Evolutionary conservation across 345 rosid species (phyloP), one percentile per base, ranked within the genome.

Genomic region (Corchorus capsularis): DNA sequence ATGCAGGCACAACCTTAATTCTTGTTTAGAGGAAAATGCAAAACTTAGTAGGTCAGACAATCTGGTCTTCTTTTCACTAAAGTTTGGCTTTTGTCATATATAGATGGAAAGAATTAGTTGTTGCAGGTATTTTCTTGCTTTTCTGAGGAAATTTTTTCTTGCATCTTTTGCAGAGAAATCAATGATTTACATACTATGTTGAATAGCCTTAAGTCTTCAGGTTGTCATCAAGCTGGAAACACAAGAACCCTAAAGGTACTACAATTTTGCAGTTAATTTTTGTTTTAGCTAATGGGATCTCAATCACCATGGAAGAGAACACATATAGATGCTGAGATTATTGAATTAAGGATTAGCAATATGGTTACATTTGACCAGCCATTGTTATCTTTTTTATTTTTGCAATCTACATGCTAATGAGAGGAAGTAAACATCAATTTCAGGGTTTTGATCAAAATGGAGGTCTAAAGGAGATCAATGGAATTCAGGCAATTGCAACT

Each of bases 1-100:
- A 75, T 90, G 98, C 88, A 88, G 86, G 77, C 20, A n/a, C 74
- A 88, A 85, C 61, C 88, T 93, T 61, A 87, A 74, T 72, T 84
- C 89, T 83, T 95, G 94, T 86, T 75, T 93, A 43, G 91, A 92
- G 80, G 96, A 95, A 69, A 95, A 95, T 83, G 87, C 86, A 75
- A 89, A 87, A 77, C 91, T 95, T 72, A 81, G 81, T 17, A 86
- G 96, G 97, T 93, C 63, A 84, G 91, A 39, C 70, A 69, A 57
- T 86, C 78, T 69, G 39, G 63, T 75, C 71, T 62, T 47, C 13
- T 67, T 79, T 86, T 55, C 53, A 66, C 57, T 43, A 66, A 53
- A 75, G 47, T 59, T 63, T 59, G 49, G 60, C 70, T 75, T 78
- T 65, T 70, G 45, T 16, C 73, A 71, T 53, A 52, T 67, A 65